Percentiles rank a stretch among this genome's conserved stretches.
Evolutionary conservation across 2,329 filamentous ascomycete genomes (phyloP).

Genomic region (Botryotinia convoluta): DNA sequence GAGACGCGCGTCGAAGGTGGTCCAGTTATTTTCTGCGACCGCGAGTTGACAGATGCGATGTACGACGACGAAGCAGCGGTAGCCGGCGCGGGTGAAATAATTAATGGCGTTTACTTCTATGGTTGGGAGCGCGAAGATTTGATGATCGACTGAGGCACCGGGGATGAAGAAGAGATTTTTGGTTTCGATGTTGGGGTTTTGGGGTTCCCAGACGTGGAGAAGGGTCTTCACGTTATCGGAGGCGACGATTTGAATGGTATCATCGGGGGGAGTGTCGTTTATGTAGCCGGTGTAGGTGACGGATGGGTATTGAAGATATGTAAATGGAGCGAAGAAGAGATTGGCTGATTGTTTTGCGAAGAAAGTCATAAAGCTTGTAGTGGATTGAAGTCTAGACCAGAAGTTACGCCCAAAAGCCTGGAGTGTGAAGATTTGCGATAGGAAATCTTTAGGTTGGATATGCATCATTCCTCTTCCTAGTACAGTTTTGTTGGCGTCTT

Average conservation of each 20-base stretch:
- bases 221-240: constrained; percentile 51
- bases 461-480: constrained; percentile 60
- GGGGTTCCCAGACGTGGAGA: constrained; percentile 57
- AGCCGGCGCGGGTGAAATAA: constrained; percentile 59
- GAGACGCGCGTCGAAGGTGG: constrained; percentile 57
- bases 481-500: constrained; percentile 37
- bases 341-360: constrained; percentile 54
- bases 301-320: constrained; percentile 54
- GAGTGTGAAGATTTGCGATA: constrained; percentile 54
- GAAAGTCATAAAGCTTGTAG: constrained; percentile 52
- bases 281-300: constrained; percentile 49
- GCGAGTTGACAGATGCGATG: constrained; percentile 56
- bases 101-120: constrained; percentile 62
- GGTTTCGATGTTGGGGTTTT: constrained; percentile 38
- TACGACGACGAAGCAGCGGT: constrained; percentile 57
- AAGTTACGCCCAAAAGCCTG: constrained; percentile 49
- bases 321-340: constrained; percentile 54
- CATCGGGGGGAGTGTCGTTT: constrained; percentile 49
- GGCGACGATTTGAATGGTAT: constrained; percentile 48
- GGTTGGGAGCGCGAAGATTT: constrained; percentile 61
- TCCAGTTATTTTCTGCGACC: constrained; percentile 52
- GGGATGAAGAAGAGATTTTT: constrained; percentile 60
- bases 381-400: constrained; percentile 45
- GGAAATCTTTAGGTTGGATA: constrained; percentile 53
- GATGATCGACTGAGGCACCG: constrained; percentile 61